Percentiles rank a stretch among this genome's conserved stretches.
phyloP scores from a whole-genome alignment of 2,329 filamentous ascomycete species.

The Claviceps africana region DNA sequence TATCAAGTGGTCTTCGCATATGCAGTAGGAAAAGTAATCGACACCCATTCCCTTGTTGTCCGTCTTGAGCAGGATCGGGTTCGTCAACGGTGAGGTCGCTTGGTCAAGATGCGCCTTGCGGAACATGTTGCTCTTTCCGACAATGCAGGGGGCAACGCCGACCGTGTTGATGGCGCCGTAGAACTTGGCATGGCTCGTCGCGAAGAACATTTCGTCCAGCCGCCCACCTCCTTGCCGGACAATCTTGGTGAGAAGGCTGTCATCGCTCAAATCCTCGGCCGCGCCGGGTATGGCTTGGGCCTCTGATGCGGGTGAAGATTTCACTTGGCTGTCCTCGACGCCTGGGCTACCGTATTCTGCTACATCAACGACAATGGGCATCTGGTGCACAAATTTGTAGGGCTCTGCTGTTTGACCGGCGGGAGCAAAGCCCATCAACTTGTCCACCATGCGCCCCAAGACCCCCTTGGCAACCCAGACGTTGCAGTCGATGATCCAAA shows the following conservation, averaged over 20 bases:
- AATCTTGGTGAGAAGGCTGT: conserved; percentile 17
- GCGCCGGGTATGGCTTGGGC: conserved; percentile 8
- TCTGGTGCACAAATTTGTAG: conserved; percentile 89
- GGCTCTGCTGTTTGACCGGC: conserved; percentile 34
- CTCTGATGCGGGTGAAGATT: conserved; percentile 22
- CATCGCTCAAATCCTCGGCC: background rate
- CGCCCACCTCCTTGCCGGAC: conserved; percentile 53
- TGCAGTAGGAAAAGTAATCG: conserved; percentile 88
- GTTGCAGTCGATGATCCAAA: conserved; percentile 96
- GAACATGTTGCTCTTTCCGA: conserved; percentile 99
- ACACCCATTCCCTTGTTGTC: conserved; percentile 48
- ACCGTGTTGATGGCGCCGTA: conserved; percentile 96
- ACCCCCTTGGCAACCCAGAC: conserved; percentile 77
- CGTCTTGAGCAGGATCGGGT: conserved; percentile 27
- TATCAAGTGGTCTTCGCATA: conserved; percentile 95
- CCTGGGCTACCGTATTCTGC: conserved; percentile 17
- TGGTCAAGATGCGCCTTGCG: conserved; percentile 76
- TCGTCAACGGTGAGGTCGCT: conserved; percentile 40
- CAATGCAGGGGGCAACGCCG: conserved; percentile 76
- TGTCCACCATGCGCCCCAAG: conserved; percentile 78
- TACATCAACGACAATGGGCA: conserved; percentile 77
- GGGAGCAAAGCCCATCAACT: conserved; percentile 53
- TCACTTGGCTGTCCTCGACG: conserved; percentile 12
- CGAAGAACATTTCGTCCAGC: conserved; percentile 89
- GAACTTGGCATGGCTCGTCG: conserved; percentile 89